Evolutionary conservation across 2,329 filamentous ascomycete species (phyloP).

Genomic region (Calycina herbarum): DNA sequence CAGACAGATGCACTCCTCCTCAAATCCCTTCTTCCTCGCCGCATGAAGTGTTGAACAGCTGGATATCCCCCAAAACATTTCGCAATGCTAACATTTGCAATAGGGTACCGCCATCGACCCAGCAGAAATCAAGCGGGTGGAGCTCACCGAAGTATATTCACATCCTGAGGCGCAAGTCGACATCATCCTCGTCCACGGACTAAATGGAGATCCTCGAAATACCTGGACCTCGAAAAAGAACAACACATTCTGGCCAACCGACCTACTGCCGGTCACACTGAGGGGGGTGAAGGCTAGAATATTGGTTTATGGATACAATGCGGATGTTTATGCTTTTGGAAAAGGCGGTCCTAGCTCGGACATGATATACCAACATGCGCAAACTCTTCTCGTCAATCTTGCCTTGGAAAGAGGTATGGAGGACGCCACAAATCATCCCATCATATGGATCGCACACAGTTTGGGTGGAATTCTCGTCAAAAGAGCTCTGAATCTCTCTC

Average conservation of each 20-base stretch:
- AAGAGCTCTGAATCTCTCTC: conserved; percentile 66
- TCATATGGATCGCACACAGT: conserved; percentile 76
- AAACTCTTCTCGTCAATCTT: conserved; percentile 64
- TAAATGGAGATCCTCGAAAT: conserved; percentile 63
- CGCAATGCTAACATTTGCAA: background rate
- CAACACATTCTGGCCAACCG: conserved; percentile 66
- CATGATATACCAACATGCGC: conserved; percentile 69
- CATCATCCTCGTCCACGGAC: conserved; percentile 70
- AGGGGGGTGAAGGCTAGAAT: conserved; percentile 60
- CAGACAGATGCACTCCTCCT: background rate
- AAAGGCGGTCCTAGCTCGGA: conserved; percentile 56
- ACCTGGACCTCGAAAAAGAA: conserved; percentile 58
- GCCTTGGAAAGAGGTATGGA: conserved; percentile 62
- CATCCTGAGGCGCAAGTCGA: conserved; percentile 61
- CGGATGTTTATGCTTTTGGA: conserved; percentile 54
- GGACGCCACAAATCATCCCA: conserved; percentile 59
- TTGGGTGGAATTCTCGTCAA: conserved; percentile 74
- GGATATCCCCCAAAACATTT: background rate
- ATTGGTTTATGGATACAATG: conserved; percentile 74
- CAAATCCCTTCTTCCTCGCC: background rate
- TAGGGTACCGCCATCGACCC: conserved; percentile 50
- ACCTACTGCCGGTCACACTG: conserved; percentile 64
- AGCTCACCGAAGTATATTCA: conserved; percentile 58
- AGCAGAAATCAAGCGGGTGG: conserved; percentile 52
- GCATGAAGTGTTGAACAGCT: background rate